Percentiles rank a stretch among this genome's conserved stretches.
Conservation (phyloP, 2,329 filamentous ascomycete species). For the Claviceps capensis region DNA sequence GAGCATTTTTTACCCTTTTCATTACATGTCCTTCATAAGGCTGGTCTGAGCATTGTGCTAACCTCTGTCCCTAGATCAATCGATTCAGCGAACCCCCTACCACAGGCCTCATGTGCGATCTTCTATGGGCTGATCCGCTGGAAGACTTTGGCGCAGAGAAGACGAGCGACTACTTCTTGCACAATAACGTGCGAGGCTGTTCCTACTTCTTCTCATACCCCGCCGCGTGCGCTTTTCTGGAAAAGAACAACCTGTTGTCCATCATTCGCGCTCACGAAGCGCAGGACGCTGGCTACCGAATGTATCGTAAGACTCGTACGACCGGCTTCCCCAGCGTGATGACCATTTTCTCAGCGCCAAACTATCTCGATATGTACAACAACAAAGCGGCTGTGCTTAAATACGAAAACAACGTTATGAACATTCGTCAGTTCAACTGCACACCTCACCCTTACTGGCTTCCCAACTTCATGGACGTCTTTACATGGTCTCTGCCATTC, state of each 20-base stretch:
- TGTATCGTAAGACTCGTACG: conserved; percentile 97
- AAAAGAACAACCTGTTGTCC: conserved; percentile 97
- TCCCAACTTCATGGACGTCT: conserved; percentile 99
- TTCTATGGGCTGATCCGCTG: conserved; percentile 94
- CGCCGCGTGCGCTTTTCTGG: conserved; percentile 89
- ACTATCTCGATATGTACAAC: conserved; percentile 98
- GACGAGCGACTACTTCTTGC: conserved; percentile 91
- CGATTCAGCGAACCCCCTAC: conserved; percentile 96
- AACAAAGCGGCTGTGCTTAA: conserved; percentile 98
- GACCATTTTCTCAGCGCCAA: conserved; percentile 98
- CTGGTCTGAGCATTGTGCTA: background rate
- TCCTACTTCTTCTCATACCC: conserved; percentile 99
- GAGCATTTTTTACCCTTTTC: background rate
- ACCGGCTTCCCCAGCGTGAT: conserved; percentile 98
- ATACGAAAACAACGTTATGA: conserved; percentile 99
- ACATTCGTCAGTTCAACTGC: conserved; percentile 99
- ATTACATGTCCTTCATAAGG: background rate
- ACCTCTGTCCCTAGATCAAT: conserved; percentile 53
- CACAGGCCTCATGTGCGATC: conserved; percentile 97
- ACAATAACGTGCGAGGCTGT: conserved; percentile 96
- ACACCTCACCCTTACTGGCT: conserved; percentile 99
- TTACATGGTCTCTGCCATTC: conserved; percentile 98
- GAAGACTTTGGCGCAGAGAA: conserved; percentile 99
- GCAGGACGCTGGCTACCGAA: conserved; percentile 94
- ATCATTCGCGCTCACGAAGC: conserved; percentile 97